Evolutionary conservation across 2,329 filamentous ascomycete genomes (phyloP).

Genomic region (Lecanicillium sp.): DNA sequence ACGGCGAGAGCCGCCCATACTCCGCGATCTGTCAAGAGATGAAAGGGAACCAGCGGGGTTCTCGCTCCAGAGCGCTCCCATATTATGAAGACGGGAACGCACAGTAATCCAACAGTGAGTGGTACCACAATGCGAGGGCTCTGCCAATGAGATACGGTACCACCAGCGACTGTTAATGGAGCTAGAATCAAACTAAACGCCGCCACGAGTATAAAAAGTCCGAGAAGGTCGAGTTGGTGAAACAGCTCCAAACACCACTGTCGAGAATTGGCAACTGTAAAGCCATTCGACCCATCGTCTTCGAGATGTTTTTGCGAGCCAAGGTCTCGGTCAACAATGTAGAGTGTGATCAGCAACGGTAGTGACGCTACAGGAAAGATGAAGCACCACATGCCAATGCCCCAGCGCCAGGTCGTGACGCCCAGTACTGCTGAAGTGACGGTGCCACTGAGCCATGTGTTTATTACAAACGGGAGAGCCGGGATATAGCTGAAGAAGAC

Average conservation of each 20-base stretch:
- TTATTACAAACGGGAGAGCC: slow-evolving; percentile 49
- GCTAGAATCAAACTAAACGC: slow-evolving; percentile 39
- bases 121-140: slow-evolving; percentile 42
- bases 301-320: background rate
- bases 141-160: slow-evolving; percentile 37
- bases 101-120: slow-evolving; percentile 39
- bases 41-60: slow-evolving; percentile 47
- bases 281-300: background rate
- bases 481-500: slow-evolving; percentile 57
- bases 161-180: slow-evolving; percentile 47
- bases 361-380: slow-evolving; percentile 49
- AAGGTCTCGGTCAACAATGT: slow-evolving; percentile 21
- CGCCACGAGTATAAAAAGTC: slow-evolving; percentile 36
- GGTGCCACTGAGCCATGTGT: slow-evolving; percentile 56
- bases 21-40: slow-evolving; percentile 48
- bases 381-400: slow-evolving; percentile 55
- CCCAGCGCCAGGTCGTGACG: slow-evolving; percentile 50
- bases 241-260: slow-evolving; percentile 32
- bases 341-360: slow-evolving; percentile 40
- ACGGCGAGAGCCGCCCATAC: slow-evolving; percentile 54
- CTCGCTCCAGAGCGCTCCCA: slow-evolving; percentile 45
- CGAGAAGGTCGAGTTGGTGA: slow-evolving; percentile 45
- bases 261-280: background rate
- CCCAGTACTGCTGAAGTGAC: slow-evolving; percentile 41
- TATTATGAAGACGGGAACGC: slow-evolving; percentile 38